phyloP scores from a whole-genome alignment of 805 yeast species.

The Metschnikowia sp. region DNA sequence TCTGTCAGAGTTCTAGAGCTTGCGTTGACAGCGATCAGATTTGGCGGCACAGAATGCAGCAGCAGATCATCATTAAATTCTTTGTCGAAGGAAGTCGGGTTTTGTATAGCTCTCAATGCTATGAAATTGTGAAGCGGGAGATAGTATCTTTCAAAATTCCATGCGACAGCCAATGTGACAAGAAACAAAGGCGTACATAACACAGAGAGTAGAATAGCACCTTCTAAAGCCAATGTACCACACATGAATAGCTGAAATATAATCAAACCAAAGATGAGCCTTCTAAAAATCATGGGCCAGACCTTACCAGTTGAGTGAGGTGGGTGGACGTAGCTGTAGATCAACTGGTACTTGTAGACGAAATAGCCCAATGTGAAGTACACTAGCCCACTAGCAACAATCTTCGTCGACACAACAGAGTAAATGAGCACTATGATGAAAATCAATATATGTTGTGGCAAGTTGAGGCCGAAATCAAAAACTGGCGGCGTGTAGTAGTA shows the following conservation, averaged over 20 bases:
- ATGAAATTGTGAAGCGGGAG: conserved; percentile 52
- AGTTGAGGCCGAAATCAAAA: conserved; percentile 57
- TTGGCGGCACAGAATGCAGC: conserved; percentile 9
- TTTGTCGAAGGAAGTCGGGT: conserved; percentile 37
- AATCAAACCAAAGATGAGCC: conserved; percentile 53
- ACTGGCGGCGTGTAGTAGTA: conserved; percentile 55
- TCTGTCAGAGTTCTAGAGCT: conserved; percentile 5
- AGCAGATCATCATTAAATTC: conserved; percentile 39
- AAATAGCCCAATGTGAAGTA: conserved; percentile 56
- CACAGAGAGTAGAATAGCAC: conserved; percentile 48
- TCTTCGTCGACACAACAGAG: conserved; percentile 59
- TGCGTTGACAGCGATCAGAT: not conserved
- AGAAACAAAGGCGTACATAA: conserved; percentile 49
- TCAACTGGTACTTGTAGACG: conserved; percentile 59
- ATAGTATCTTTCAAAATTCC: conserved; percentile 53
- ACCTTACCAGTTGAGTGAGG: conserved; percentile 66
- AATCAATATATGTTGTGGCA: conserved; percentile 60
- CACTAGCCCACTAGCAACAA: conserved; percentile 54
- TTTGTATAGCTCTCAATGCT: conserved; percentile 56
- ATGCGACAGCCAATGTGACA: conserved; percentile 41
- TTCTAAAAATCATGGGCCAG: conserved; percentile 60
- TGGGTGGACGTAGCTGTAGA: conserved; percentile 60
- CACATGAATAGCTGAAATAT: conserved; percentile 61
- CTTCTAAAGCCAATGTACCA: conserved; percentile 60
- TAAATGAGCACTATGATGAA: conserved; percentile 57